phyloP scores from a whole-genome alignment of 345 rosid genomes.

The Heritiera fomes region DNA sequence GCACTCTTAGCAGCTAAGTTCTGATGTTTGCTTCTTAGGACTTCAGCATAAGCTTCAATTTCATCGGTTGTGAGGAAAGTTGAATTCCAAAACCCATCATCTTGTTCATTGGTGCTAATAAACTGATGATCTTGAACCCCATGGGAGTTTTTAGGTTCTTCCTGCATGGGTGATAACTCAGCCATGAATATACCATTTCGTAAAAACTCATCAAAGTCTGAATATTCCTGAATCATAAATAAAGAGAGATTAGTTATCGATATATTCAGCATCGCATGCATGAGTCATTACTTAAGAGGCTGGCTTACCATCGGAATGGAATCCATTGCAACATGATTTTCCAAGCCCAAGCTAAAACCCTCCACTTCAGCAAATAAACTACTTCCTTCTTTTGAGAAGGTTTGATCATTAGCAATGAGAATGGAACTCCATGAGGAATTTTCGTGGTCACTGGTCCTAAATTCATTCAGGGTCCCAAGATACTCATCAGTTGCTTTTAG shows the following conservation, averaged over 20 bases:
- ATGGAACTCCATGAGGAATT: neutral
- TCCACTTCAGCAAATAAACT: neutral
- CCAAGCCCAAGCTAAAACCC: neutral
- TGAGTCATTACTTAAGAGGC: neutral
- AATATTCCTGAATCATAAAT: constrained; percentile 5
- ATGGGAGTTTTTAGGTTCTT: neutral
- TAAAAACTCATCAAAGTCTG: neutral
- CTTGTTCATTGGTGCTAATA: constrained; percentile 11
- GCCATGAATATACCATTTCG: neutral
- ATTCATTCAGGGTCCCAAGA: neutral
- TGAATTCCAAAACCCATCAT: constrained; percentile 4
- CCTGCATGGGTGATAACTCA: neutral
- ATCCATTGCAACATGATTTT: neutral
- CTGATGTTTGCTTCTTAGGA: neutral
- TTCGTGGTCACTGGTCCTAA: neutral
- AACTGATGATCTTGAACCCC: neutral
- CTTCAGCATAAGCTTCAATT: neutral
- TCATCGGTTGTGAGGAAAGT: neutral
- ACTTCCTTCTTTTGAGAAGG: neutral
- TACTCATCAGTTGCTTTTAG: neutral
- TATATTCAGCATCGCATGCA: neutral
- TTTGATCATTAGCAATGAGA: neutral
- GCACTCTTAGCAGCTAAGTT: neutral
- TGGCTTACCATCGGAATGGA: neutral
- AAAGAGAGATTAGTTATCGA: neutral